Base-by-base conservation (phyloP, 345 rosid species). In the Odontarrhena argentea region DNA sequence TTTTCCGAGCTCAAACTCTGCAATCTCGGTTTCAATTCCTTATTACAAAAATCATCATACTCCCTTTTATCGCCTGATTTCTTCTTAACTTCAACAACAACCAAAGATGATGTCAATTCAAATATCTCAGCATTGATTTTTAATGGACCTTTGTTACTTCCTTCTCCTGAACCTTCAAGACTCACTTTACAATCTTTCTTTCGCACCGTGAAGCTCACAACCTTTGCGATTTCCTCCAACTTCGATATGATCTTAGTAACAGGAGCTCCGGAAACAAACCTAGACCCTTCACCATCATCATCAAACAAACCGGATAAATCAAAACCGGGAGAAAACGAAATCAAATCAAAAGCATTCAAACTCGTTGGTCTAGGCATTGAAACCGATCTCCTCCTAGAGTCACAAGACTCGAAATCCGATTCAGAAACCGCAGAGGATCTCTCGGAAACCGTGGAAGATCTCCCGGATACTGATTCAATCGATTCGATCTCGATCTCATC, bases 61-160 rank as follows among this genome's bases (percentile, higher is more conserved):
- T 92, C 98, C 63, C 75, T 84, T 72, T 52, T 84, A 24, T 92
- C 96, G 13, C 98, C 98, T 49, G 89, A 83, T 79, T 89, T 89
- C 86, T 87, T 92, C 93, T 82, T 92, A 7, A 92, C 91, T 74
- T 92, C 96, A 71, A 92, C 83, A 38, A 92, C 85, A 51, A 84
- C 91, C 83, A 92, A 78, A 13, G 77, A 37, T 6, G 91, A 87
- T 9, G 88, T 87, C 56, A 86, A 47, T 24, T 86, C 92, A 46
- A 84, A 86, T 50, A 86, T 84, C 81, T 86, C 92, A 5, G 92
- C 82, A 7, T 84, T 82, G 46, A 86, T 75, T 2, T 82, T 59
- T 57, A 86, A 64, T 8, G 87, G 89, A 51, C 92, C 87, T 15
- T 82, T 86, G 22, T 60, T 78, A 46, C 76, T 73, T 1, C 94